Conservation (phyloP, 2,329 filamentous ascomycete species). For the Gnomoniopsis smithogilvyi region DNA sequence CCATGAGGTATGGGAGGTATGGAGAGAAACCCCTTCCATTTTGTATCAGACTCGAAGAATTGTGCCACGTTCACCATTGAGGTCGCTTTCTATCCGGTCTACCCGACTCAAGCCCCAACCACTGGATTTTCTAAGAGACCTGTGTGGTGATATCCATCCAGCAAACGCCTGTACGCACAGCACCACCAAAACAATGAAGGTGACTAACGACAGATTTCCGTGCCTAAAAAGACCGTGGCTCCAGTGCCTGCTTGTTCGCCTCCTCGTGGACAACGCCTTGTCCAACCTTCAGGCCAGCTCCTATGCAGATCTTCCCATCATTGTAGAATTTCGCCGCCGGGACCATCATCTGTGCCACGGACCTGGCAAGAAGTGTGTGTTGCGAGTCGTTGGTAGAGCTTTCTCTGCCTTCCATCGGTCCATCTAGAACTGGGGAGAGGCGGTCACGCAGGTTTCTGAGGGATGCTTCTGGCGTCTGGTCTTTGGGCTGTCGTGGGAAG, state of each 20-base stretch:
- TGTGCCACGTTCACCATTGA: too few species aligned
- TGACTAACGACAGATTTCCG: too few species aligned
- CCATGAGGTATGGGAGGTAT: too few species aligned
- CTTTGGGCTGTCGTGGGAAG: conserved; percentile 29
- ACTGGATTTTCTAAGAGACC: too few species aligned
- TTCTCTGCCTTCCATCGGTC: too few species aligned
- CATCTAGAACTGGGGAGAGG: background rate
- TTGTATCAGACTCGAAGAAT: too few species aligned
- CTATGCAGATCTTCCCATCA: conserved; percentile 6
- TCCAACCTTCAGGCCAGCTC: conserved; percentile 5
- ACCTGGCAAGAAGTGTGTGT: conserved; percentile 7
- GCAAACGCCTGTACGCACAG: too few species aligned
- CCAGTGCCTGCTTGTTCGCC: background rate
- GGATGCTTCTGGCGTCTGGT: background rate
- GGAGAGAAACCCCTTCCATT: too few species aligned
- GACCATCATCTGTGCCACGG: conserved; percentile 2
- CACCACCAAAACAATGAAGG: too few species aligned
- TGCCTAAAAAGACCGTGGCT: background rate
- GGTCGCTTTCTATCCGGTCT: too few species aligned
- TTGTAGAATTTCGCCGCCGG: conserved; percentile 1
- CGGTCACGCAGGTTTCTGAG: background rate
- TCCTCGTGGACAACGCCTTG: background rate
- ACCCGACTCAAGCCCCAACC: too few species aligned
- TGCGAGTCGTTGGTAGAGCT: conserved; percentile 1
- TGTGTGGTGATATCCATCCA: background rate